Evolutionary conservation across 306 rosid species (phyloP).

Genomic region (Rosa multiflora): DNA sequence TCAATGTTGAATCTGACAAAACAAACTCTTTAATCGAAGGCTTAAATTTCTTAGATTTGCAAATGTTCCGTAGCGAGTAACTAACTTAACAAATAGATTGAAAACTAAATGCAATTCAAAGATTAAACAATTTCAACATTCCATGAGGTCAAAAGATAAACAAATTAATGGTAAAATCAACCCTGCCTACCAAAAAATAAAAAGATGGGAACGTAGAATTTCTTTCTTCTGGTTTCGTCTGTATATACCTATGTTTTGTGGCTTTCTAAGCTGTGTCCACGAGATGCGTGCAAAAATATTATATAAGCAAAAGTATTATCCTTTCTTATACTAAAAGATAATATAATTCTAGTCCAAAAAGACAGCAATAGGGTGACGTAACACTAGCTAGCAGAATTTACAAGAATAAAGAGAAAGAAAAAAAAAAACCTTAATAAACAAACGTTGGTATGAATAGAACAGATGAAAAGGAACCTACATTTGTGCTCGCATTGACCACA

Average conservation of each 20-base stretch:
- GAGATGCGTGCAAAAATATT: too few relatives aligned
- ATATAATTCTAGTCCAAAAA: neutral
- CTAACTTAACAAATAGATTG: neutral
- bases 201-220: neutral
- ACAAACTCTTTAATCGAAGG: neutral
- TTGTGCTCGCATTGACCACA: conserved; percentile 78
- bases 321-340: neutral
- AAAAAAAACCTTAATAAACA: neutral
- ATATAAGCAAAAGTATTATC: neutral
- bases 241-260: too few relatives aligned
- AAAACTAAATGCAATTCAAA: neutral
- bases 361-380: neutral
- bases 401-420: too few relatives aligned
- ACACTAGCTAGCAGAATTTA: neutral
- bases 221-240: neutral
- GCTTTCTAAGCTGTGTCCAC: too few relatives aligned
- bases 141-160: neutral
- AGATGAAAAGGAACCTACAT: conserved; percentile 43
- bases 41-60: neutral
- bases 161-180: too few relatives aligned
- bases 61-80: neutral
- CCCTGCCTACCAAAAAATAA: neutral
- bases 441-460: neutral
- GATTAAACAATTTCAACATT: neutral
- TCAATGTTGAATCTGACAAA: neutral